A percentile compares a stretch with the other conserved stretches of the same genome.
Conservation (phyloP, 1,284 basidiomycete genomes). For the Irpex sp. region DNA sequence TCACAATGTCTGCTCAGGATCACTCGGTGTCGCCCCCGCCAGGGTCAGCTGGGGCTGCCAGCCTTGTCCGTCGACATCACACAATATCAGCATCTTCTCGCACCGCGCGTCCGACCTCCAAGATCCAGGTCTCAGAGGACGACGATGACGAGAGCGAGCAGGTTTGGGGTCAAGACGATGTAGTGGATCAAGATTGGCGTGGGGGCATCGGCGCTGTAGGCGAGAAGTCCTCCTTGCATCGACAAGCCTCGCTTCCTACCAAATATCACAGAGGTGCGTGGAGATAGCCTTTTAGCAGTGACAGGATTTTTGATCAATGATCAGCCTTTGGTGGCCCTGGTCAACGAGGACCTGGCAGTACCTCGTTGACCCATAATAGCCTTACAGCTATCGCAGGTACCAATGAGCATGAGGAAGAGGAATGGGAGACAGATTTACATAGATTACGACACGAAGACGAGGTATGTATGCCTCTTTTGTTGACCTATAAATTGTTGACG, state of each 20-base stretch:
- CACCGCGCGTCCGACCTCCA: conserved; percentile 53
- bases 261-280: conserved; percentile 72
- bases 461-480: conserved; percentile 32
- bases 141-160: conserved; percentile 58
- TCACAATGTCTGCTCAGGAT: conserved; percentile 30
- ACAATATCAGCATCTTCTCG: conserved; percentile 78
- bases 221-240: conserved; percentile 71
- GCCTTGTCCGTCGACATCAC: conserved; percentile 68
- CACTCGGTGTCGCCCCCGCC: conserved; percentile 34
- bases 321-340: conserved; percentile 45
- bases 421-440: conserved; percentile 70
- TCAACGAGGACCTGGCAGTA: conserved; percentile 55
- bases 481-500: conserved; percentile 2
- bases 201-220: conserved; percentile 77
- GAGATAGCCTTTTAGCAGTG: neutral
- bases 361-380: conserved; percentile 75
- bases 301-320: conserved; percentile 8
- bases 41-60: conserved; percentile 18
- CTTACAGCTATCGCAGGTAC: conserved; percentile 71
- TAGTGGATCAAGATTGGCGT: conserved; percentile 75
- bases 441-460: conserved; percentile 60
- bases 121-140: conserved; percentile 58
- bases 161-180: conserved; percentile 70
- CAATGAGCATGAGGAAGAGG: conserved; percentile 80
- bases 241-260: conserved; percentile 77